Evolutionary conservation across 1,284 basidiomycete genomes (phyloP), one percentile per base, ranked within the genome.

Genomic region (Moniliophthora roreri): DNA sequence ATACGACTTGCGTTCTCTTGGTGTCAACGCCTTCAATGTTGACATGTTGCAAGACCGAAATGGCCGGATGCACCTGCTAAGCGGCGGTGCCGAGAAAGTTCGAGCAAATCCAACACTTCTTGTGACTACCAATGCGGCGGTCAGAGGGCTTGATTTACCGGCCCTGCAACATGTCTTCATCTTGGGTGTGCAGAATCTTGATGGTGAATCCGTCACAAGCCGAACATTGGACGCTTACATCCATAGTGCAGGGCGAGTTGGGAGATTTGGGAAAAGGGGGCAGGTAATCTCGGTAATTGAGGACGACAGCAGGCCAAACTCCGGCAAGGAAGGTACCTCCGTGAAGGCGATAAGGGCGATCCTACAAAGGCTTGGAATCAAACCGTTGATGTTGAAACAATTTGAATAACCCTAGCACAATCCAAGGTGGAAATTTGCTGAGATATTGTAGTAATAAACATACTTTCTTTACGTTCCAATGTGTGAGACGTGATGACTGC

Each of bases 231-330:
- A 87, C 62, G 73, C 72, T 45, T 91, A 91, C 63, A 62, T 85
- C 58, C 89, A 91, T 61, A 69, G 85, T 51, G 82, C 85, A 2
- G 89, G 89, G n/a, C 82, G 89, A 13, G 85, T 87, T 6, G 87
- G 88, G 13, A 78, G 89, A 50, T 87, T 89, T 63, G 84, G 85
- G 40, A 71, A 78, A 48, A 70, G 67, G 36, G 85, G 87, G 16
- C 82, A 80, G 64, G 85, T 88, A 51, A 71, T 91, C 49, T 81
- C 74, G 28, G 69, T 89, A 21, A 63, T 89, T 37, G 74, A 78
- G 48, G 70, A 71, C 52, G 65, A 57, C 50, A 57, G 59, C 38
- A 69, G n/a, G n/a, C n/a, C 67, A 37, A 59, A 59, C 24, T 61
- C 61, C 48, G 49, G 38, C 45, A 68, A 63, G 60, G 56, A 32